These are phyloP conservation scores for Amanita phalloides DNA, from an alignment of 768 basidiomycete genomes.

Conservation along the genomic window DNA sequence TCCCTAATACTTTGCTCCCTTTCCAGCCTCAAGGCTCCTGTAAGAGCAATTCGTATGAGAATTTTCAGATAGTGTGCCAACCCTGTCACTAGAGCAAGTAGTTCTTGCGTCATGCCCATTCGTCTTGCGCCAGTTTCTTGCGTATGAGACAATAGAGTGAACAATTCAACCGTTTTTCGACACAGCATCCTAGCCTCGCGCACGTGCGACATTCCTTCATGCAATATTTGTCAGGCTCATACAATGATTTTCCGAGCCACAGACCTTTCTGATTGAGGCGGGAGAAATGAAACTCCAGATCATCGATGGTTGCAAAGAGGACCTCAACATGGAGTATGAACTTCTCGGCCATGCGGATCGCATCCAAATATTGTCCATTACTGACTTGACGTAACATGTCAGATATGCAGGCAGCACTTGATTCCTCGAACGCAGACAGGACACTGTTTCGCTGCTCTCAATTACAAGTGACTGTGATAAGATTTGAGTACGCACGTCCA, in stretches of 20 bases:
- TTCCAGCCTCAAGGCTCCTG: constrained; percentile 92
- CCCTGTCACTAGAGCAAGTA: constrained; percentile 96
- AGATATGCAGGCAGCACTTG: constrained; percentile 97
- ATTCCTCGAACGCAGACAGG: constrained; percentile 96
- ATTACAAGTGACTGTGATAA: constrained; percentile 2
- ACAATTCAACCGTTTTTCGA: constrained; percentile 97
- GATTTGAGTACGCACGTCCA: constrained; percentile 73
- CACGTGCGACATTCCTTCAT: constrained; percentile 92
- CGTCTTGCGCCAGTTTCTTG: constrained; percentile 85
- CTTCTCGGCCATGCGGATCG: constrained; percentile 96
- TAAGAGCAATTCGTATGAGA: constrained; percentile 94
- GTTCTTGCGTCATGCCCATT: constrained; percentile 95
- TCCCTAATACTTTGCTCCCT: constrained; percentile 75
- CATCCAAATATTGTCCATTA: constrained; percentile 91
- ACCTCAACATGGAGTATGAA: constrained; percentile 98
- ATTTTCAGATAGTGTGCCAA: constrained; percentile 99
- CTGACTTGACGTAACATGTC: constrained; percentile 98
- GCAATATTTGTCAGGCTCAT: neutral
- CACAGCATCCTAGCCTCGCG: constrained; percentile 98
- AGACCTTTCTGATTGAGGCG: constrained; percentile 76
- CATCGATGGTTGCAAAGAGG: constrained; percentile 93
- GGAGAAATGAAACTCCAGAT: constrained; percentile 83
- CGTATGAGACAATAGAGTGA: constrained; percentile 91
- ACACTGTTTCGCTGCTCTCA: constrained; percentile 40
- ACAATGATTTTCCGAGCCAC: constrained; percentile 13